Evolutionary conservation across 2,329 filamentous ascomycete species (phyloP).

Genomic region (Passalora sequoiae): DNA sequence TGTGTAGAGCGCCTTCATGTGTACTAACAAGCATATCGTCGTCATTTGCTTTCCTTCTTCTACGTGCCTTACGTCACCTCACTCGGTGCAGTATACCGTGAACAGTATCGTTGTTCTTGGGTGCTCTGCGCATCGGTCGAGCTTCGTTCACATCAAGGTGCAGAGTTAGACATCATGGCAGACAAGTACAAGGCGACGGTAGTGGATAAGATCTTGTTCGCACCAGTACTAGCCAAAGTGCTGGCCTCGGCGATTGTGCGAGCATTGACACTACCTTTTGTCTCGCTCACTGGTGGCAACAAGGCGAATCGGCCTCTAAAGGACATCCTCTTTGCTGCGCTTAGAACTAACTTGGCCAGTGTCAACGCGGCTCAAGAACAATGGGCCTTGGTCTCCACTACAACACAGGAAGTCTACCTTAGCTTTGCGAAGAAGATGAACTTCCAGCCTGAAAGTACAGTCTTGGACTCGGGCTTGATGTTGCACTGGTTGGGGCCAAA

Average conservation of each 20-base stretch:
- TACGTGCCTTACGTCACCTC: too few relatives aligned
- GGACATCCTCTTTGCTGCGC: conserved; percentile 25
- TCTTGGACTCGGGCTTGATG: conserved; percentile 41
- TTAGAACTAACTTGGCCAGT: conserved; percentile 22
- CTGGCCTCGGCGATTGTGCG: conserved; percentile 32
- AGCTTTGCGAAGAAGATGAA: conserved; percentile 33
- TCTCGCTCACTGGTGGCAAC: conserved; percentile 30
- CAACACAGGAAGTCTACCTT: conserved; percentile 34
- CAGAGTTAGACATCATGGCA: too few relatives aligned
- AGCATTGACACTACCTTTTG: conserved; percentile 30
- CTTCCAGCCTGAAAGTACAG: conserved; percentile 37
- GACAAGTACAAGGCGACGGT: conserved; percentile 9
- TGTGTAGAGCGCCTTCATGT: too few relatives aligned
- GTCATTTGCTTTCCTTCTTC: too few relatives aligned
- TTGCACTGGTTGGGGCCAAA: conserved; percentile 46
- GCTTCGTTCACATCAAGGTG: too few relatives aligned
- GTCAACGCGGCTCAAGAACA: conserved; percentile 35
- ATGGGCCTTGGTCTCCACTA: conserved; percentile 27
- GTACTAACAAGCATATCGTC: too few relatives aligned
- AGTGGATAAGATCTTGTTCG: conserved; percentile 17
- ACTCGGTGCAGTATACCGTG: too few relatives aligned
- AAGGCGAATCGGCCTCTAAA: conserved; percentile 25
- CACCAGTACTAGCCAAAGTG: conserved; percentile 24
- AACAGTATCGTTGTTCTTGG: too few relatives aligned
- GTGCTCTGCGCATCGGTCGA: too few relatives aligned